Base-by-base conservation (phyloP, 2,329 filamentous ascomycete species). In the Macroventuria anomochaeta region DNA sequence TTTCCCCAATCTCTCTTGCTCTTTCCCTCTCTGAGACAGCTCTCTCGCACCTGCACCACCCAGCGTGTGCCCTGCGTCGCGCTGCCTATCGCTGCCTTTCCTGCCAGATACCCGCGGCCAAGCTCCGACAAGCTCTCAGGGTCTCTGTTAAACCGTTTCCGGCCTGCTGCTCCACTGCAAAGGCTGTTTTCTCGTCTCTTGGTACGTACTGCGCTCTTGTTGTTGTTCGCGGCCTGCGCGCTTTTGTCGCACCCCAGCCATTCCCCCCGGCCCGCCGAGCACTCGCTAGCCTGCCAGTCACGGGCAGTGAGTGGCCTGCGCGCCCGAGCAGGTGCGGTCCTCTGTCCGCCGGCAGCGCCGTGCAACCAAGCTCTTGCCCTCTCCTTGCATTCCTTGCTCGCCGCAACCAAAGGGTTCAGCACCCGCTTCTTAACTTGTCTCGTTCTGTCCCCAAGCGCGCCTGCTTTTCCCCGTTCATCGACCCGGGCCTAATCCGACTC, bases 21-120 rank as follows among this genome's bases (percentile, higher is more conserved):
- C 69, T 74, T 75, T 74, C 70, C 73, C 69, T 71, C 71, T 71
- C 68, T 70, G 69, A 75, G 72, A 72, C 73, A 73, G 64, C 67
- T 69, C 55, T 54, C 62, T 64, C 61, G 63, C 68, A 65, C 58
- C 67, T 72, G 68, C 65, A 66, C 67, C 63, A 63, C 63, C 55
- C 55, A 39, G 39, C 53, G 36, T 47, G 57, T 53, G 58, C 58
- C 55, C 56, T 58, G 59, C 58, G 55, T 62, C 51, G 59, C 47
- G 58, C 53, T 56, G 54, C 59, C 54, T 57, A 57, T 57, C 58
- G 55, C 58, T 58, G 55, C 53, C 53, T 33, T 43, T 56, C 32
- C 50, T 54, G 43, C 55, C 59, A 47, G 33, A 34, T 37, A 40
- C 33, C 56, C 55, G 57, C 53, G 46, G 58, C 65, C 66, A 62